Percentiles rank a stretch among this genome's conserved stretches.
Conservation (phyloP, 140 eudicot genomes). For the Stevia rebaudiana region DNA sequence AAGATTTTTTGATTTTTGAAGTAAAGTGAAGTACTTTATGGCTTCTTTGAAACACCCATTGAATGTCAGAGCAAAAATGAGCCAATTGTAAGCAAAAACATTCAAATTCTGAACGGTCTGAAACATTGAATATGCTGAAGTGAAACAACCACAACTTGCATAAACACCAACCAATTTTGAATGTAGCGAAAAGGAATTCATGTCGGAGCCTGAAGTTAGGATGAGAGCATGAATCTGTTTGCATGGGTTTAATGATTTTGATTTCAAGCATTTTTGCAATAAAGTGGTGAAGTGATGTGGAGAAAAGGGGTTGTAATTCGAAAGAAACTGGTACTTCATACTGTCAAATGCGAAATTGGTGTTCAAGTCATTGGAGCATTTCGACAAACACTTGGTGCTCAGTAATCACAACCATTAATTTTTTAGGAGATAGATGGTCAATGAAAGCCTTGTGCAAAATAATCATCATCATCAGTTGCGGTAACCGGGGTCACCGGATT, state of each 20-base stretch:
- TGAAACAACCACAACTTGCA: slow-evolving; percentile 57
- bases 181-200: slow-evolving; percentile 29
- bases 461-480: too few relatives aligned
- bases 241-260: slow-evolving; percentile 40
- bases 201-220: slow-evolving; percentile 38
- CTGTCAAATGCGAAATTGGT: not conserved
- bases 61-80: slow-evolving; percentile 57
- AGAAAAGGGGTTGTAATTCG: slow-evolving; percentile 12
- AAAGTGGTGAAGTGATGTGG: slow-evolving; percentile 26
- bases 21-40: slow-evolving; percentile 40
- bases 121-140: slow-evolving; percentile 51
- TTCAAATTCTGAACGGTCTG: slow-evolving; percentile 43
- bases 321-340: slow-evolving; percentile 27
- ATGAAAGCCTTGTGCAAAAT: too few relatives aligned
- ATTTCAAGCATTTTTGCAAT: slow-evolving; percentile 52
- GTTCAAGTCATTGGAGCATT: too few relatives aligned
- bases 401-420: too few relatives aligned
- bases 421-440: too few relatives aligned
- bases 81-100: slow-evolving; percentile 72
- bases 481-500: too few relatives aligned
- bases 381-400: too few relatives aligned
- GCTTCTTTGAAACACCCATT: slow-evolving; percentile 52
- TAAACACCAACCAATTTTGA: slow-evolving; percentile 60
- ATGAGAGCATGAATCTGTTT: slow-evolving; percentile 55
- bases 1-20: slow-evolving; percentile 29